Evolutionary conservation across 768 basidiomycete species (phyloP), one percentile per base, ranked within the genome.

Genomic region (Flagelloscypha sp.): DNA sequence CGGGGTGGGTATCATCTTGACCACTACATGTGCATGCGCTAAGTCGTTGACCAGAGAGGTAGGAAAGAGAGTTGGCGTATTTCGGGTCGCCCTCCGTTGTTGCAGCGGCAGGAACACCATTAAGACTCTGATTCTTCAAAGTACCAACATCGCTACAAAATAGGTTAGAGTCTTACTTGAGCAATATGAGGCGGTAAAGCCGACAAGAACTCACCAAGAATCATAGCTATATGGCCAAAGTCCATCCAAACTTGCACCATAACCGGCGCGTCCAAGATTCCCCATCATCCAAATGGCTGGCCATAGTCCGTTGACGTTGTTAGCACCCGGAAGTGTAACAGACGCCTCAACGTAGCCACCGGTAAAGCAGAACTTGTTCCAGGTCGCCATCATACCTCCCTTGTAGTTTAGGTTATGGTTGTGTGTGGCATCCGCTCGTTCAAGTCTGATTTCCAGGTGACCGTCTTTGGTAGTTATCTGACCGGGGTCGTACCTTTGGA

Each of bases 201-300:
- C 11, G 20, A n/a, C n/a, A n/a, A n/a, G n/a, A 24, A 29, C 61
- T 10, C 47, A 20, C 27, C 22, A 95, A 9, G 70, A 60, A 46
- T 87, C 83, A 43, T 87, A 87, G 29, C 36, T 30, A 28, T 27
- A 19, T 11, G 28, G 21, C n/a, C n/a, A n/a, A 33, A 62, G 61
- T 67, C 90, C 89, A 35, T 94, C 90, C 1, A 89, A 65, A 47
- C 74, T 72, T 22, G 86, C 89, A 47, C 90, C 90, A 54, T 81
- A 93, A 15, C 90, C 66, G 19, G 66, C 68, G 25, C 79, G 65
- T 24, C 79, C 74, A 1, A 50, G 54, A 44, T 81, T 70, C 7
- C 67, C 70, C 68, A 73, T 68, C 10, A 61, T 53, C 66, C 68
- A 68, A 5, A 71, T 46, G 23, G 68, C 73, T 5, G 64, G 66